Evolutionary conservation across 1,284 basidiomycete species (phyloP).

Genomic region (Trichosporon faecale): DNA sequence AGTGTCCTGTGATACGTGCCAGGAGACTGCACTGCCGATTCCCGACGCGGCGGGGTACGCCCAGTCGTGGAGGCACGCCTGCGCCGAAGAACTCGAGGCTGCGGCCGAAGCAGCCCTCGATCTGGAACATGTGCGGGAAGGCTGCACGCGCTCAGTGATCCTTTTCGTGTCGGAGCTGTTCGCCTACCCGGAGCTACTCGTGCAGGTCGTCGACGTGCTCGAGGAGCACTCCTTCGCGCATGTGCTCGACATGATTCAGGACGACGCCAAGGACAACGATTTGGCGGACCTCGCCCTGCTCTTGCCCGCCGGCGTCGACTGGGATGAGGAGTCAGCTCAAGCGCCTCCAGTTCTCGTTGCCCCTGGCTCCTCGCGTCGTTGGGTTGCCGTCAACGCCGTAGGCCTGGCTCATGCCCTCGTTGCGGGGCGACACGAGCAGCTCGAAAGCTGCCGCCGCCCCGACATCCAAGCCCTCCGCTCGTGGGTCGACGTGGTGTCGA

Average conservation of each 20-base stretch:
- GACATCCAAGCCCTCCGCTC: not conserved
- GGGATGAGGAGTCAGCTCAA: no score
- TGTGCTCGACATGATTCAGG: not conserved
- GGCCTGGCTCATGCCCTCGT: not conserved
- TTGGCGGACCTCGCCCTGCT: no score
- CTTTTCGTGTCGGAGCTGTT: not conserved
- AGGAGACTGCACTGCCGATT: not conserved
- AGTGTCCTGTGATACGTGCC: not conserved
- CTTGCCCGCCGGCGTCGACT: not conserved
- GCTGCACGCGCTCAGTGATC: not conserved
- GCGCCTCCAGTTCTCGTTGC: not conserved
- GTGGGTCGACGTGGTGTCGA: not conserved
- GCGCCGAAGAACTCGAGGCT: not conserved
- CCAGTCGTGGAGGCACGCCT: not conserved
- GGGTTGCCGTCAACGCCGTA: not conserved
- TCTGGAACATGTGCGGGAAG: not conserved
- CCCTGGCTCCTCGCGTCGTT: not conserved
- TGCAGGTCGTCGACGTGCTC: not conserved
- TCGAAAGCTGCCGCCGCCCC: not conserved
- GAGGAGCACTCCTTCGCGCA: not conserved
- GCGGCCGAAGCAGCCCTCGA: not conserved
- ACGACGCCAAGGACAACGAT: not conserved
- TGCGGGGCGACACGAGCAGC: not conserved
- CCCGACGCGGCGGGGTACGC: not conserved
- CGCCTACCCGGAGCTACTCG: not conserved